These are phyloP conservation scores for Avicennia marina DNA, from an alignment of 257 asterid genomes.

Conservation along the genomic window DNA sequence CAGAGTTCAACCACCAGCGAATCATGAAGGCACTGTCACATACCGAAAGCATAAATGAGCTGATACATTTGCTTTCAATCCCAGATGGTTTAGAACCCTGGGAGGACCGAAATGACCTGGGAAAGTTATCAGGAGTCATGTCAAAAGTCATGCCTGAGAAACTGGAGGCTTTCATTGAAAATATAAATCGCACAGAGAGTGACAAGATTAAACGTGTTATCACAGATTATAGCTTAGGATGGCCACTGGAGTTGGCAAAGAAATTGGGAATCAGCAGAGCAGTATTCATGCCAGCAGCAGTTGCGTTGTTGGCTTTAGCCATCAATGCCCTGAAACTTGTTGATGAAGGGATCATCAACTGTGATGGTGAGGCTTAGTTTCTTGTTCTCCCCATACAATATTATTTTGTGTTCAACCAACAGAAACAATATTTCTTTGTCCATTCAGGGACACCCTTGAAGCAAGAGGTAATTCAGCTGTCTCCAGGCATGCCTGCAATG, in stretches of 20 bases:
- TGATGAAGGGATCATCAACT: conserved; percentile 43
- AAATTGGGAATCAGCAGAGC: conserved; percentile 37
- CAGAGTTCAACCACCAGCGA: conserved; percentile 34
- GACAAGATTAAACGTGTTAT: conserved; percentile 39
- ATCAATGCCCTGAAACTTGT: conserved; percentile 30
- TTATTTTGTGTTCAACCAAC: no score
- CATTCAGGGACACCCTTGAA: conserved; percentile 33
- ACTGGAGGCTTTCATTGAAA: conserved; percentile 34
- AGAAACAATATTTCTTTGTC: no score
- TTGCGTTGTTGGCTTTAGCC: conserved; percentile 26
- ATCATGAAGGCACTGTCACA: conserved; percentile 22
- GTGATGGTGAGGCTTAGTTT: conserved; percentile 49
- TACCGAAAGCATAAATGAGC: conserved; percentile 2
- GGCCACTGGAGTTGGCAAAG: conserved; percentile 42
- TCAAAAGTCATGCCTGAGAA: conserved; percentile 38
- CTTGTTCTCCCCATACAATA: no score
- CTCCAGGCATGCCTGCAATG: conserved; percentile 46
- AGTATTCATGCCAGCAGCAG: conserved; percentile 41
- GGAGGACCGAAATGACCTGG: conserved; percentile 52
- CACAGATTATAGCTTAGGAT: conserved; percentile 41
- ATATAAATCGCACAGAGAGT: conserved; percentile 20
- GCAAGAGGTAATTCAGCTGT: conserved; percentile 32
- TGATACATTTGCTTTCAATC: conserved; percentile 34
- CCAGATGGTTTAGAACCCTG: conserved; percentile 60
- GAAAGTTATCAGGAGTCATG: conserved; percentile 24